A percentile compares a stretch with the other conserved stretches of the same genome.
Evolutionary conservation across 345 rosid species (phyloP).

Genomic region (Physaria fendleri): DNA sequence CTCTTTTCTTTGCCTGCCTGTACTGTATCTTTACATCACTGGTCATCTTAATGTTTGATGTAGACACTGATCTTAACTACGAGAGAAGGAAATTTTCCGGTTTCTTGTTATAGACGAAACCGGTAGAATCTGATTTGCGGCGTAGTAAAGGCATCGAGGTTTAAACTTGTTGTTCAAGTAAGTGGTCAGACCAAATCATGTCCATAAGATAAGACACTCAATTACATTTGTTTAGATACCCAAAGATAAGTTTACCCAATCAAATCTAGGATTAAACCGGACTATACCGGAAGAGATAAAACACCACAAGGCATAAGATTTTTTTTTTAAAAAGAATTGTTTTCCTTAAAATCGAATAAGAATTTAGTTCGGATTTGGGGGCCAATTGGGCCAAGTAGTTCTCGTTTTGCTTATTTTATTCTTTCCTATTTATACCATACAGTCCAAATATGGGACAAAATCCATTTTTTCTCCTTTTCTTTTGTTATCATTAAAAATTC

Average conservation of each 20-base stretch:
- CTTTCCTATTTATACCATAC: too few species aligned
- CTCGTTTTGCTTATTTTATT: too few species aligned
- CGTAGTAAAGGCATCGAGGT: background rate
- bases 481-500: too few species aligned
- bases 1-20: slow-evolving; percentile 34
- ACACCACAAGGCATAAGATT: too few species aligned
- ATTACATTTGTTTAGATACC: too few species aligned
- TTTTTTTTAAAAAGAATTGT: too few species aligned
- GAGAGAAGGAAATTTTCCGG: background rate
- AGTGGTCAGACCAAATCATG: slow-evolving; percentile 1
- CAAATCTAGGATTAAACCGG: background rate
- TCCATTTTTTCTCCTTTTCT: too few species aligned
- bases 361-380: too few species aligned
- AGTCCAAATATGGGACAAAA: too few species aligned
- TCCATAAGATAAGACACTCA: background rate
- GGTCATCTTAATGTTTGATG: slow-evolving; percentile 1
- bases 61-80: slow-evolving; percentile 13
- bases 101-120: background rate
- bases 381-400: too few species aligned
- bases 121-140: background rate
- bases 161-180: slow-evolving; percentile 17
- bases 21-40: slow-evolving; percentile 16
- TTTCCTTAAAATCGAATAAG: too few species aligned
- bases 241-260: background rate
- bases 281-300: background rate